These are phyloP conservation scores for Aspergillus phoenicis DNA, from an alignment of 2,329 filamentous ascomycete genomes.

Conservation along the genomic window DNA sequence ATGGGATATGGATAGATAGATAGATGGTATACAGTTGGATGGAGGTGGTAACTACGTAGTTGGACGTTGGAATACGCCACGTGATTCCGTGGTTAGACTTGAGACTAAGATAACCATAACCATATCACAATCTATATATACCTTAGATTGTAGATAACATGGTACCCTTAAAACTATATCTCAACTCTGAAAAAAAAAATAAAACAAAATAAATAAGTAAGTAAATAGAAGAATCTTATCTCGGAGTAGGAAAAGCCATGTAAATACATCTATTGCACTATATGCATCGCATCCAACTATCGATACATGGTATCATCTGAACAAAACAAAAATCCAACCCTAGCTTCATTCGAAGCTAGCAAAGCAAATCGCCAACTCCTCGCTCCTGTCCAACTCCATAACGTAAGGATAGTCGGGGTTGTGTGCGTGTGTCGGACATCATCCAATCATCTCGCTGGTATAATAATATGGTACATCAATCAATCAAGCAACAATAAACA, in stretches of 20 bases:
- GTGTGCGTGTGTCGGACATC: too few relatives aligned
- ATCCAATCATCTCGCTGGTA: too few relatives aligned
- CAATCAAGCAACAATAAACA: not conserved
- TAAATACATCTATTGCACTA: not conserved
- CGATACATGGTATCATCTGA: conserved; percentile 3
- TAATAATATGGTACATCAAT: conserved; percentile 9
- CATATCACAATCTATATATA: too few relatives aligned
- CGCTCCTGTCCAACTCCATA: not conserved
- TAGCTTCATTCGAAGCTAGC: not conserved
- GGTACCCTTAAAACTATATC: too few relatives aligned
- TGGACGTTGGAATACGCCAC: too few relatives aligned
- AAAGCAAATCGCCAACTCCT: conserved; percentile 1
- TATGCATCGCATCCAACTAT: not conserved
- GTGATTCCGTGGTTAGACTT: too few relatives aligned
- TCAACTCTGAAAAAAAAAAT: too few relatives aligned
- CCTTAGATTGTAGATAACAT: too few relatives aligned
- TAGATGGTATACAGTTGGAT: not conserved
- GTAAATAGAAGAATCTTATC: too few relatives aligned
- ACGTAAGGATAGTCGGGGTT: not conserved
- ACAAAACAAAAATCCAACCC: not conserved
- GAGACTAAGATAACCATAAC: too few relatives aligned
- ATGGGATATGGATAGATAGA: not conserved
- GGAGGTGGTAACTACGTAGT: too few relatives aligned
- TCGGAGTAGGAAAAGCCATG: not conserved
- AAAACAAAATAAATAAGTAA: too few relatives aligned